Base-by-base conservation (phyloP, 805 yeast genomes). In the Metschnikowia continentalis region DNA sequence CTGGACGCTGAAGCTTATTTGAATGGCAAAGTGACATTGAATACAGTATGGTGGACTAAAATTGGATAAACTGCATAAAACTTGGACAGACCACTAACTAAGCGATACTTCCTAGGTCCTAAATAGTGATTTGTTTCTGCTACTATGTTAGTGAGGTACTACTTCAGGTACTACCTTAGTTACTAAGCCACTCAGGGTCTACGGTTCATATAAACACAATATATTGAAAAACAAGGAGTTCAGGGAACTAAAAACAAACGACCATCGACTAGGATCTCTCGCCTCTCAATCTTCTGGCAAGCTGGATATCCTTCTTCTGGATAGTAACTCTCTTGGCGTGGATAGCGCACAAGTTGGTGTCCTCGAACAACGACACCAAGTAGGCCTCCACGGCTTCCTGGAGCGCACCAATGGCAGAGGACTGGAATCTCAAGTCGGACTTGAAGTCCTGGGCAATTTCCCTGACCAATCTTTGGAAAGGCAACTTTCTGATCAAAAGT, bases 231-330 rank as follows among this genome's bases (percentile, higher is more conserved):
- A 35, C 35, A 33, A 35, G 35, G 41, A 33, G 48, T 32, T 32
- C 45, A n/a, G 32, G 39, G 42, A 32, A 33, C 33, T 23, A 15
- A 36, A 32, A 26, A 30, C 32, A 17, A 42, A 42, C 6, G 32
- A 13, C 20, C 17, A 13, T n/a, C 4, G n/a, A 8, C 36, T 43
- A 52, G 15, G 76, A 68, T 67, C 76, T 69, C 67, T 72, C 76
- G 63, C 77, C 77, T 66, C 77, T 69, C 64, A 72, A 71, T 69
- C 77, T 71, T 68, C 77, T 70, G 47, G 77, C 77, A 64, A 72
- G 71, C 65, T 71, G 76, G 63, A 72, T 72, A 57, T 72, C 77
- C 67, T 72, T 72, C 75, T 72, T 71, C 61, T 71, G 76, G 61
- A 72, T 72, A 49, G 77, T 72, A 54, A 72, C 76, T 69, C 76